Evolutionary conservation across 352 stramenopile species (phyloP).

Genomic region (Aphanomyces invadans): DNA sequence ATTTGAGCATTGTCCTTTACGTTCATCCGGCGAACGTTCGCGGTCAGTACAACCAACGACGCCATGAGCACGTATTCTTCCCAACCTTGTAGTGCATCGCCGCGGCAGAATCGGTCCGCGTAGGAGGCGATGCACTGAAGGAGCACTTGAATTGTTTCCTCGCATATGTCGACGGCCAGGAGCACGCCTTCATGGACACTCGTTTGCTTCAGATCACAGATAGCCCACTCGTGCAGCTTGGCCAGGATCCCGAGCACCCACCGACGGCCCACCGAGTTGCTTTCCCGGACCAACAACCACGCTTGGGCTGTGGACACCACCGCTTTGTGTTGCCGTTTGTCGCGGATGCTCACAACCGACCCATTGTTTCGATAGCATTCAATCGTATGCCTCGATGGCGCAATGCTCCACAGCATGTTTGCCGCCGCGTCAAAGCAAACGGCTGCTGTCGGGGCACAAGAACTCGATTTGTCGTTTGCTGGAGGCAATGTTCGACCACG

Average conservation of each 20-base stretch:
- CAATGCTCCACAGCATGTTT: slow-evolving; percentile 7
- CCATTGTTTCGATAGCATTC: slow-evolving; percentile 10
- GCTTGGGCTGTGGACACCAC: not conserved
- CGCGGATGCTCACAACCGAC: not conserved
- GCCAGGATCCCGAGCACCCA: not conserved
- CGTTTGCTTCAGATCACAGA: not conserved
- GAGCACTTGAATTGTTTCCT: slow-evolving; percentile 11
- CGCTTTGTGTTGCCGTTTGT: not conserved
- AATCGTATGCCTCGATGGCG: not conserved
- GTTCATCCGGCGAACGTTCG: not conserved
- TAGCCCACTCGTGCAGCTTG: slow-evolving; percentile 6
- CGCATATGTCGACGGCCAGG: slow-evolving; percentile 5
- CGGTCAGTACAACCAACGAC: slow-evolving; percentile 4
- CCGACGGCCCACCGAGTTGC: not conserved
- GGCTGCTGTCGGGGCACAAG: not conserved
- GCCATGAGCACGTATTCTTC: slow-evolving; percentile 6
- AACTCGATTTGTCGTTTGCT: not conserved
- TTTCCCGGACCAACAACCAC: no score
- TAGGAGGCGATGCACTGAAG: not conserved
- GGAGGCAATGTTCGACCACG: not conserved
- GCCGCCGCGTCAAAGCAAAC: not conserved
- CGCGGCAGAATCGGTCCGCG: not conserved
- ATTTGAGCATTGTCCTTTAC: not conserved
- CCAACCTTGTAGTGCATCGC: not conserved
- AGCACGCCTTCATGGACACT: not conserved